phyloP scores from a whole-genome alignment of 1,139 yeast genomes.

The Taphrina sp. region DNA sequence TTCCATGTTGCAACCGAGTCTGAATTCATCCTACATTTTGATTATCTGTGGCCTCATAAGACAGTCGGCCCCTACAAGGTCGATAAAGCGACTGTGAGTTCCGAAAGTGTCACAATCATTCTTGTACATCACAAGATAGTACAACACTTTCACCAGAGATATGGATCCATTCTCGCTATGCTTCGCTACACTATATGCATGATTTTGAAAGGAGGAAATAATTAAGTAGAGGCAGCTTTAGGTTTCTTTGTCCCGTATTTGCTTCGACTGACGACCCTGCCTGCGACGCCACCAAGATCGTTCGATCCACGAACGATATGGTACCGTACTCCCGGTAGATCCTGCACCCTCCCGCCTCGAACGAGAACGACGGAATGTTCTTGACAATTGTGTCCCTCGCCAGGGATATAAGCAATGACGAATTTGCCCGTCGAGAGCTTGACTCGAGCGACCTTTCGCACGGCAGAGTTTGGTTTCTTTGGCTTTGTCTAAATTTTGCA shows the following conservation, averaged over 20 bases:
- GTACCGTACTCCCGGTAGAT: slow-evolving; percentile 97
- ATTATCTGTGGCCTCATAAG: too few relatives aligned
- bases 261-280: slow-evolving; percentile 83
- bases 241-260: slow-evolving; percentile 95
- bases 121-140: too few relatives aligned
- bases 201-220: too few relatives aligned
- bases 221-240: slow-evolving; percentile 17
- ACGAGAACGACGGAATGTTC: slow-evolving; percentile 96
- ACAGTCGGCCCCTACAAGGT: too few relatives aligned
- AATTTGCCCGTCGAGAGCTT: slow-evolving; percentile 86
- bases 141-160: too few relatives aligned
- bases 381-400: slow-evolving; percentile 83
- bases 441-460: slow-evolving; percentile 94
- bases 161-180: too few relatives aligned
- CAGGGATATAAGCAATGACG: slow-evolving; percentile 91
- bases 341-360: slow-evolving; percentile 97
- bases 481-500: slow-evolving; percentile 54
- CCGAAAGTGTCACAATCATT: too few relatives aligned
- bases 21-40: too few relatives aligned
- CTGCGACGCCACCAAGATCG: slow-evolving; percentile 94
- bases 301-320: slow-evolving; percentile 90
- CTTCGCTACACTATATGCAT: background rate
- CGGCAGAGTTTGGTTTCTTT: slow-evolving; percentile 97
- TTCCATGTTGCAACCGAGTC: too few relatives aligned
- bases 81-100: too few relatives aligned